Conservation (phyloP, 768 basidiomycete genomes). For the Kwoniella mangroviensis region DNA sequence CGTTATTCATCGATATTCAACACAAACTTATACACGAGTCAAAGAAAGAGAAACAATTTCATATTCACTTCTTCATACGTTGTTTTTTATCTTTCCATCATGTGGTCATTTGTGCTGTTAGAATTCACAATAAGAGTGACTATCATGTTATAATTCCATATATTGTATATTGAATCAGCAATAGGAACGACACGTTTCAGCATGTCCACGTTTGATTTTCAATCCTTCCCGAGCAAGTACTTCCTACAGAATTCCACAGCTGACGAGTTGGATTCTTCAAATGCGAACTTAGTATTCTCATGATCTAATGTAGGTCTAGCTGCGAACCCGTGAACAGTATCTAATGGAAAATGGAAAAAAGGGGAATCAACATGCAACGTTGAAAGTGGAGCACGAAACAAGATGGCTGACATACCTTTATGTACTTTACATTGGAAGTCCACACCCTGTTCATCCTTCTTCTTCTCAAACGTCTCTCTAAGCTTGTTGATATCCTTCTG, state of each 20-base stretch:
- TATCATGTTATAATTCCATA: too few species aligned
- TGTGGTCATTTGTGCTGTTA: too few species aligned
- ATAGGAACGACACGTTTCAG: too few species aligned
- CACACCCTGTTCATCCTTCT: constrained; percentile 20
- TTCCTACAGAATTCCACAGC: constrained; percentile 62
- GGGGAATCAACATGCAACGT: not conserved
- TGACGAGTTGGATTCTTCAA: constrained; percentile 63
- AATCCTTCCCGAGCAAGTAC: constrained; percentile 48
- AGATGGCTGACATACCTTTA: constrained; percentile 25
- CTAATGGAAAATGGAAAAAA: constrained; percentile 38
- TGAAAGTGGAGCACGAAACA: not conserved
- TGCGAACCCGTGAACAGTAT: constrained; percentile 67
- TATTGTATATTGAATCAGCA: too few species aligned
- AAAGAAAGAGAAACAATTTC: too few species aligned
- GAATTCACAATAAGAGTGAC: too few species aligned
- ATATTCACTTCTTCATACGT: too few species aligned
- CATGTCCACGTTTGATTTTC: not conserved
- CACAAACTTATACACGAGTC: too few species aligned
- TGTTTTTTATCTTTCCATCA: too few species aligned
- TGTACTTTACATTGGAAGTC: constrained; percentile 28
- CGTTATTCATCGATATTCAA: too few species aligned
- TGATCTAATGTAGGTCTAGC: constrained; percentile 66
- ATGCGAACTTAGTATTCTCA: constrained; percentile 66
- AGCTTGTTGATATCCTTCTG: constrained; percentile 30
- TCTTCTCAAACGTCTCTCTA: constrained; percentile 28